These are phyloP conservation scores for Trametes sanguinea DNA, from an alignment of 768 basidiomycete species.

Conservation along the genomic window DNA sequence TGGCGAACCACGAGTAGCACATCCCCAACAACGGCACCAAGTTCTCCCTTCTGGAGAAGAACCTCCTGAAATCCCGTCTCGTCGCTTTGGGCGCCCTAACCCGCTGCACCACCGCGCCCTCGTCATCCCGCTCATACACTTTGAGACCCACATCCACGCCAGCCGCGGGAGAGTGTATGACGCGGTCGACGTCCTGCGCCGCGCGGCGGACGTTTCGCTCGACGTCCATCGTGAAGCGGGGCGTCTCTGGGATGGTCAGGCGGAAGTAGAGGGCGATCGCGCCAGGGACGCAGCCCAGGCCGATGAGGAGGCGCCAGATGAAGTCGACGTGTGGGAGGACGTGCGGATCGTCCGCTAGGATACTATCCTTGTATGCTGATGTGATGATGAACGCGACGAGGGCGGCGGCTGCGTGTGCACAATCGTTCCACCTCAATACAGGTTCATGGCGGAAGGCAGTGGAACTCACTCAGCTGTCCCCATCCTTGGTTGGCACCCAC, in stretches of 20 bases:
- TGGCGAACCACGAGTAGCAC: constrained; percentile 87
- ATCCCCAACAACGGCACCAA: constrained; percentile 78
- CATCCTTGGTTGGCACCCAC: constrained; percentile 88
- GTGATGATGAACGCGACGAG: constrained; percentile 66
- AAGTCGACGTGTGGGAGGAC: constrained; percentile 60
- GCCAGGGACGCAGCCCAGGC: constrained; percentile 83
- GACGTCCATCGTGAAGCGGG: constrained; percentile 91
- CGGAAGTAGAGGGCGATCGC: constrained; percentile 87
- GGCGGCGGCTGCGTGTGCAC: constrained; percentile 50
- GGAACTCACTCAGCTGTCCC: constrained; percentile 71
- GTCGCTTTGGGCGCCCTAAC: constrained; percentile 45
- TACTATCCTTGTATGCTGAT: constrained; percentile 63
- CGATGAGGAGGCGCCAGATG: constrained; percentile 87
- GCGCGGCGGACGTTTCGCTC: constrained; percentile 59
- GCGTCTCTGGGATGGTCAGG: constrained; percentile 90
- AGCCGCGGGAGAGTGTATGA: constrained; percentile 34
- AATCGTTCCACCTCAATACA: not conserved
- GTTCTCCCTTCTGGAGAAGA: constrained; percentile 79
- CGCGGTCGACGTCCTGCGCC: constrained; percentile 42
- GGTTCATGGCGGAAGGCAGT: not conserved
- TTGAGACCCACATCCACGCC: constrained; percentile 10
- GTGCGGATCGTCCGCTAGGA: constrained; percentile 47
- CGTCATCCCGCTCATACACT: constrained; percentile 43
- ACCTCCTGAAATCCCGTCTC: constrained; percentile 51
- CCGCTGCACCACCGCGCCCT: constrained; percentile 57